Percentiles rank a stretch among this genome's conserved stretches.
These are phyloP conservation scores for Pulveroboletus frians DNA, from an alignment of 768 basidiomycete species.

Conservation along the genomic window DNA sequence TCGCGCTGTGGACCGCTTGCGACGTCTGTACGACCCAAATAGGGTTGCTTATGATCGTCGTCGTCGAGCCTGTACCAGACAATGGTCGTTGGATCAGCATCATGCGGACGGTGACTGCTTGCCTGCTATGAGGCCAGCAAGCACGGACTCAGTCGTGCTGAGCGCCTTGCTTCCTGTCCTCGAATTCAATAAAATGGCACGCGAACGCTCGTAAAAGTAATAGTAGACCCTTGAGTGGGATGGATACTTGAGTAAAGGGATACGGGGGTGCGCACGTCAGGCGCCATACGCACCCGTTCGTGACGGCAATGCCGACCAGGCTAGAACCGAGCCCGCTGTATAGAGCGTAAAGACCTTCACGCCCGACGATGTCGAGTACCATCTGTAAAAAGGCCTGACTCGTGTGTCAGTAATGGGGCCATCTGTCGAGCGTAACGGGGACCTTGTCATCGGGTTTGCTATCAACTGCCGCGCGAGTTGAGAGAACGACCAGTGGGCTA, in stretches of 20 bases:
- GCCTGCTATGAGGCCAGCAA: conserved; percentile 87
- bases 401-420: neutral
- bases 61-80: conserved; percentile 63
- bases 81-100: neutral
- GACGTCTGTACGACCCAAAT: conserved; percentile 96
- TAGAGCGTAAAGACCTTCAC: conserved; percentile 78
- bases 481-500: conserved; percentile 88
- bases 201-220: conserved; percentile 79
- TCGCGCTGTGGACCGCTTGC: conserved; percentile 66
- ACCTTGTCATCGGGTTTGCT: conserved; percentile 77
- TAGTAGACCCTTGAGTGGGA: conserved; percentile 70
- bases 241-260: neutral
- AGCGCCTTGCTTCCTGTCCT: conserved; percentile 62
- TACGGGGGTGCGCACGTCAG: neutral
- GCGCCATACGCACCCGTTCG: conserved; percentile 66
- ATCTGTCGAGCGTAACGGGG: neutral
- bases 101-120: neutral
- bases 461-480: conserved; percentile 89
- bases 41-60: conserved; percentile 86
- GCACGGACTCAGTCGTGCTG: conserved; percentile 81
- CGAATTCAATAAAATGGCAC: conserved; percentile 51
- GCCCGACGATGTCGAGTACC: conserved; percentile 69
- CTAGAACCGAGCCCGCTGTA: conserved; percentile 86
- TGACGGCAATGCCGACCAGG: conserved; percentile 85
- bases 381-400: conserved; percentile 61